Base-by-base conservation (phyloP, 2,329 filamentous ascomycete genomes). In the Iodosphaeria phyllophila region DNA sequence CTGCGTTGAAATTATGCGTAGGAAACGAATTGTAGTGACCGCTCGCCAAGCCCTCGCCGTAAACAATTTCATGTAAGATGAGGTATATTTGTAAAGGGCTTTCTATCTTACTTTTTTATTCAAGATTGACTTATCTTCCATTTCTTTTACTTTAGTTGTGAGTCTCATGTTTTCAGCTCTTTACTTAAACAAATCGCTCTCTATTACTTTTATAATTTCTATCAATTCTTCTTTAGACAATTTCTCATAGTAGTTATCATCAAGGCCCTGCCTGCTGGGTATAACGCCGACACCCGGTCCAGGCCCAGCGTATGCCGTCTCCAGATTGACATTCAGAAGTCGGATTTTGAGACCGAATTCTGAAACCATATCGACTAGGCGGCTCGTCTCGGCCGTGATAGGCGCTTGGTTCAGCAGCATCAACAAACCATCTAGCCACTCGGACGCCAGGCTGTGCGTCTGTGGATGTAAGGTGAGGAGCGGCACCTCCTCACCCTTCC, bases 331-430 rank as follows among this genome's bases (percentile, higher is more conserved):
- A 48, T 95, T 98, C 38, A 98, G 57, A 43, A 98, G 53, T 20
- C 89, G 62, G 32, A 98, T 91, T 56, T 92, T 92, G 33, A 95
- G 56, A 4, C 89, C 84, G 44, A 92, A 95, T 37, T 91, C 78
- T 41, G 73, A 72, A 30, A 95, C 78, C 39, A 93, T 56, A 28
- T 74, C 71, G 27, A 93, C 74, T 32, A 95, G 56, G 48, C 89
- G 91, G 44, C 76, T 86, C 18, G 89, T 95, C 52, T 95, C 86
- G 3, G 83, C 70, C n/a, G 89, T 98, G 44, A 98, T 93, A 12
- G 89, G 89, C 30, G 84, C 71, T 50, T 98, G 89, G 43, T 91
- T 83, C 13, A 98, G 62, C 27, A 98, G 60, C 83, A 98, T 92
- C 28, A 95, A 61, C 34, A 98, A 54, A 1, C 89, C 89, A 46